phyloP scores from a whole-genome alignment of 169 alveolate genomes.

The Eimeria acervulina region DNA sequence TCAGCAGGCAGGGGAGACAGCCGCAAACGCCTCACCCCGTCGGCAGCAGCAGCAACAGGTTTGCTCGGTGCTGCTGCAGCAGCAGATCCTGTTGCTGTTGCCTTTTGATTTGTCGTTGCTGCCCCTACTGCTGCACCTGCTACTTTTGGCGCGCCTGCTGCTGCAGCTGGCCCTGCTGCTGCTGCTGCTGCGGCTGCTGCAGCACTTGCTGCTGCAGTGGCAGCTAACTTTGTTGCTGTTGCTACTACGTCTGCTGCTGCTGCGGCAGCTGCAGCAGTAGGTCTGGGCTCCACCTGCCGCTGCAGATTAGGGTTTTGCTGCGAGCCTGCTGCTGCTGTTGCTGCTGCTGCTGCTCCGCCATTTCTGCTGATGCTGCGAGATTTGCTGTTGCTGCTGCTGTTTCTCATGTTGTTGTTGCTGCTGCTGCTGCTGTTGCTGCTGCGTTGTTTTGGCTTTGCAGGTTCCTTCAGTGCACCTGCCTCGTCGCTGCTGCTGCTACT shows the following conservation, averaged over 20 bases:
- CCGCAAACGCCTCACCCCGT: not conserved
- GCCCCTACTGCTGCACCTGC: slow-evolving; percentile 7
- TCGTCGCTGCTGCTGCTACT: slow-evolving; percentile 37
- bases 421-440: slow-evolving; percentile 30
- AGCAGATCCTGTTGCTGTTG: not conserved
- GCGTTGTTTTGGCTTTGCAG: not conserved
- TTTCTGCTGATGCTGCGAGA: not conserved
- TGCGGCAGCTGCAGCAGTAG: not conserved
- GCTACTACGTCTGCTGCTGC: slow-evolving; percentile 5
- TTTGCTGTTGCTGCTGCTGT: not conserved
- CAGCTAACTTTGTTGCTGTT: not conserved
- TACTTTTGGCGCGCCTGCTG: not conserved
- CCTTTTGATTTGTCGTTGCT: not conserved
- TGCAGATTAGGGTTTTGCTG: not conserved
- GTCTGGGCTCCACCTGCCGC: not conserved
- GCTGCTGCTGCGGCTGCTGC: not conserved
- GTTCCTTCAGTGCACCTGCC: slow-evolving; percentile 21
- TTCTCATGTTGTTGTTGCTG: not conserved
- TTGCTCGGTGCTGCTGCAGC: not conserved
- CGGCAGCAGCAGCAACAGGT: not conserved
- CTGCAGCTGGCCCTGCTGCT: not conserved
- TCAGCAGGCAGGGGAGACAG: not conserved
- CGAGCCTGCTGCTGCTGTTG: not conserved
- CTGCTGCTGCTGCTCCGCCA: not conserved
- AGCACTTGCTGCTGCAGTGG: not conserved